Base-by-base conservation (phyloP, 345 rosid genomes). In the Punica granatum region DNA sequence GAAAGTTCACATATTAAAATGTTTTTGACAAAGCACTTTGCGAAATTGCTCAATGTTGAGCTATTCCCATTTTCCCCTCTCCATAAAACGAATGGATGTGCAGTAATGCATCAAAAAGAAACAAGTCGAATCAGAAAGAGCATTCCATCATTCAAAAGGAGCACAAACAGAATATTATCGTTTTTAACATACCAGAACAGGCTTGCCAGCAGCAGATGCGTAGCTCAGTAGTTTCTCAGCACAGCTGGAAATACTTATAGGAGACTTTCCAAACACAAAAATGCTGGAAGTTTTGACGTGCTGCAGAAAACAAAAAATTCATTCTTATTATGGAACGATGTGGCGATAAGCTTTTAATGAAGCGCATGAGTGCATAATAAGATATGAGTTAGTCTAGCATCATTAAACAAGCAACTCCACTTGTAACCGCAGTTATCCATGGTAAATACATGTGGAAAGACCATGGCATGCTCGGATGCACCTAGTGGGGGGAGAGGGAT, bases 231-330 rank as follows among this genome's bases (percentile, higher is more conserved):
- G 71, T 62, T 76, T 85, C 58, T 84, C 67, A 8, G 80, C 79
- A 53, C 87, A 92, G 28, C 49, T 73, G 2, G 89, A 70, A 44
- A 72, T 49, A 6, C 59, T 77, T 70, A 89, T 74, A 32, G 90
- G 73, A 74, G 86, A 90, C 73, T 86, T 89, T 65, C 98, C 98
- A 2, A 89, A 85, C 66, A 89, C 96, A 73, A 82, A 87, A 87
- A 87, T 63, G 98, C 90, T 1, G 96, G 91, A 77, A 88, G 84
- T 2, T 70, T 85, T 33, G 98, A 83, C 44, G 97, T 89, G 76
- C 96, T 93, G 83, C 78, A 66, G 70, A 61, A 39, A 60, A 65
- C n/a, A 63, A 44, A 63, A 4, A 60, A 6, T 14, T 26, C 35
- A 19, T 31, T 31, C 34, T n/a, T 1, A 54, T 54, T 12, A 25